A percentile compares a stretch with the other conserved stretches of the same genome.
phyloP scores from a whole-genome alignment of 2,329 filamentous ascomycete genomes.

The Colletotrichum sp. region DNA sequence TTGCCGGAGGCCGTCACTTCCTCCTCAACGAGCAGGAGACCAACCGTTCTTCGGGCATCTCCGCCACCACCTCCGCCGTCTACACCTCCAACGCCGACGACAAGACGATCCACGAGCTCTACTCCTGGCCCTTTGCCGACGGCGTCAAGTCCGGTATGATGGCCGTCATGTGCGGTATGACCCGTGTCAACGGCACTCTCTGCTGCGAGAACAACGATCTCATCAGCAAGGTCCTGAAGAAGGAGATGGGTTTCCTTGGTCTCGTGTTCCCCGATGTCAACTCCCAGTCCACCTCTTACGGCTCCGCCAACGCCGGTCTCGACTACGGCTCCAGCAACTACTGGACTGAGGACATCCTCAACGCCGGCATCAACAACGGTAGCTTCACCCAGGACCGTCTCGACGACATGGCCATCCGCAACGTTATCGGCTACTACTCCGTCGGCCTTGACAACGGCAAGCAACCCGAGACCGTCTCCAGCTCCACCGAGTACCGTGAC shows the following conservation, averaged over 20 bases:
- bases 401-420: conserved; percentile 65
- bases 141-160: conserved; percentile 61
- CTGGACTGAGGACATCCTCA: conserved; percentile 50
- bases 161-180: conserved; percentile 60
- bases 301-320: conserved; percentile 53
- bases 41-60: conserved; percentile 56
- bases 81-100: conserved; percentile 51
- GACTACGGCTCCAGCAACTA: conserved; percentile 60
- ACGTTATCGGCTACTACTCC: conserved; percentile 59
- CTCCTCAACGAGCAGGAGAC: conserved; percentile 67
- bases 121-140: conserved; percentile 41
- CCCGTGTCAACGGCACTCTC: conserved; percentile 52
- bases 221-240: not conserved
- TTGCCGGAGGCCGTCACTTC: conserved; percentile 65
- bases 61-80: conserved; percentile 58
- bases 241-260: not conserved
- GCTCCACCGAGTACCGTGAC: conserved; percentile 44
- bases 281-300: conserved; percentile 57
- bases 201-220: not conserved
- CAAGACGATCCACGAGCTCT: conserved; percentile 36
- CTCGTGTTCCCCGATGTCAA: conserved; percentile 38
- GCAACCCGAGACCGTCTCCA: conserved; percentile 66
- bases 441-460: conserved; percentile 54
- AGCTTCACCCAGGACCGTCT: conserved; percentile 60
- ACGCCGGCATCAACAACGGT: conserved; percentile 57